Evolutionary conservation across 495 filamentous ascomycete species (phyloP), one percentile per base, ranked within the genome.

Genomic region (Aspergillus baeticus): DNA sequence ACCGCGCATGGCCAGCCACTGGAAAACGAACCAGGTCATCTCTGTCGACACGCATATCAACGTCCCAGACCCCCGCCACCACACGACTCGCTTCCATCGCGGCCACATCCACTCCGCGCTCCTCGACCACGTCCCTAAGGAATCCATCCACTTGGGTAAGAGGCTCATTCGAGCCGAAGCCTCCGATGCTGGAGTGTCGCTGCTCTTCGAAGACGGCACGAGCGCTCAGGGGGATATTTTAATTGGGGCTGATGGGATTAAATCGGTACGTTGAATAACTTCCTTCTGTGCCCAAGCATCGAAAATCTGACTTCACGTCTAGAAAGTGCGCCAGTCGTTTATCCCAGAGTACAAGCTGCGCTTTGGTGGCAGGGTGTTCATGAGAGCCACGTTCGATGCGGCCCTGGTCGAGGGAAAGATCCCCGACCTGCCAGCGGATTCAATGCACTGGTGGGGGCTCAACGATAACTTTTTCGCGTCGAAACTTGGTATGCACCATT

Each of bases 361-460:
- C 10, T 77, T 76, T 64, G 77, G 67, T 20, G 77, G 77, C 4
- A 76, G 70, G 63, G 68, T 77, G 2, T 70, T 74, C 7, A 74
- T 78, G 63, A 66, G 77, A 39, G 69, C 73, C n/a, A 73, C 77
- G 6, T 79, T 81, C 36, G 72, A 73, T 49, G 64, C 65, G 3
- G 70, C 67, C 1, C 54, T 73, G 36, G 69, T 76, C 4, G 68
- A 70, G 33, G 58, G 68, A 31, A 66, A 65, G 42, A 69, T 79
- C 18, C 66, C 70, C 3, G 60, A 69, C 56, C 39, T 81, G 5
- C 76, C 75, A 6, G 54, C 67, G 15, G 78, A 80, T 54, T 76
- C 78, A 11, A 68, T 66, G 15, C 77, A 79, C 39, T 80, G 77
- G 69, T 80, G 76, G 77, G 75, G 75, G 14, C 77, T 70, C 11